These are phyloP conservation scores for Cudoniella acicularis DNA, from an alignment of 495 filamentous ascomycete genomes.

Conservation along the genomic window DNA sequence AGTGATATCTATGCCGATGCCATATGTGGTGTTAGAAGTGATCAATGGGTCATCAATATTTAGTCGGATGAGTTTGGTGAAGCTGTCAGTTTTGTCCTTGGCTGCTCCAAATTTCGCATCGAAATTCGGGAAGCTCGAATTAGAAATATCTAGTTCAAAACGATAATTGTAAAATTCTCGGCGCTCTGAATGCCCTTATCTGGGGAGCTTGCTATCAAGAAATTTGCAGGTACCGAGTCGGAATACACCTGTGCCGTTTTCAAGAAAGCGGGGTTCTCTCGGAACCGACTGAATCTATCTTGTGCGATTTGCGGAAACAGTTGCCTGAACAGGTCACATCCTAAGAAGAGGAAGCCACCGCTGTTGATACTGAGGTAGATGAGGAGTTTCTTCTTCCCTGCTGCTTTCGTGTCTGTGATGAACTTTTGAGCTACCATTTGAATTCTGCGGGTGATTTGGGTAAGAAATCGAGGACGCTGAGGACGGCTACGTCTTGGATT, in stretches of 20 bases:
- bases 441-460: background rate
- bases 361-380: slow-evolving; percentile 28
- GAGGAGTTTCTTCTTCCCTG: slow-evolving; percentile 22
- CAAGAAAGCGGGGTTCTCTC: slow-evolving; percentile 13
- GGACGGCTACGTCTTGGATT: background rate
- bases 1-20: slow-evolving; percentile 28
- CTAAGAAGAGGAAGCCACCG: slow-evolving; percentile 26
- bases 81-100: background rate
- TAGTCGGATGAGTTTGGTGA: background rate
- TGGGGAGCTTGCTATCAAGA: background rate
- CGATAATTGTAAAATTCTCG: slow-evolving; percentile 3
- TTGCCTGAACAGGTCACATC: slow-evolving; percentile 29
- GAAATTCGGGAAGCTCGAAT: background rate
- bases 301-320: slow-evolving; percentile 28
- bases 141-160: no score
- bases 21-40: background rate
- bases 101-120: background rate
- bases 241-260: background rate
- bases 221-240: background rate
- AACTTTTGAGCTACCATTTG: background rate
- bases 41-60: background rate
- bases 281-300: slow-evolving; percentile 11
- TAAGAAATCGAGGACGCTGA: background rate
- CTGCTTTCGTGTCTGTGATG: background rate
- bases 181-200: background rate